Evolutionary conservation across 495 filamentous ascomycete species (phyloP), one percentile per base, ranked within the genome.

Genomic region (Talaromyces nanjingensis): DNA sequence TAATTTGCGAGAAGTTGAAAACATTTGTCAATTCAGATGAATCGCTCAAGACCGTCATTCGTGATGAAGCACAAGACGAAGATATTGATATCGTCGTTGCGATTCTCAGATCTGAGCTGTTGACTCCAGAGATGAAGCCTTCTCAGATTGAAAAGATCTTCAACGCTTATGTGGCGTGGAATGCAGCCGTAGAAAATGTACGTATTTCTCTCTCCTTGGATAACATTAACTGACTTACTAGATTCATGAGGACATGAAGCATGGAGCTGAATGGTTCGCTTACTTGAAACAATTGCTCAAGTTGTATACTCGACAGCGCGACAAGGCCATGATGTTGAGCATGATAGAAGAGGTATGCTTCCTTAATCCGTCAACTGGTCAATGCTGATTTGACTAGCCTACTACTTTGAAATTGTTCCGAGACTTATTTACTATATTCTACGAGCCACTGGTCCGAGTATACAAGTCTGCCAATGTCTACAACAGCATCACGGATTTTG

Each of bases 401-500:
- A 91, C 91, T 20, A 97, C 94, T 6, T 82, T 98, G 25, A 89
- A 94, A 69, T 81, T 98, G 52, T 94, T 98, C 82, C 87, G 92
- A 47, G 96, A 98, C 67, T 86, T 98, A 54, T 98, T 98, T 75
- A 96, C 92, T 20, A 97, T 98, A 70, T 98, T 98, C 80, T 98
- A 98, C 75, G 94, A 98, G 72, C 94, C 94, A 0, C 84, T 98
- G 9, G 89, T 98, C 16, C 84, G 94, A 22, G 94, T 98, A 0
- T 98, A 98, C 79, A 98, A 98, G 77, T 97, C 93, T 24, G 94
- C 94, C 66, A 98, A 98, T 68, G 94, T 98, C 31, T 98, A 98
- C 81, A 92, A 86, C 77, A 91, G 87, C 72, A 91, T 98, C 64
- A 98, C 94, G 0, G 94, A 98, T 70, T 98, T 98, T 75, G 91